Evolutionary conservation across 139 green algal species (phyloP), one percentile per base, ranked within the genome.

Genomic region (Picochlorum sp.): DNA sequence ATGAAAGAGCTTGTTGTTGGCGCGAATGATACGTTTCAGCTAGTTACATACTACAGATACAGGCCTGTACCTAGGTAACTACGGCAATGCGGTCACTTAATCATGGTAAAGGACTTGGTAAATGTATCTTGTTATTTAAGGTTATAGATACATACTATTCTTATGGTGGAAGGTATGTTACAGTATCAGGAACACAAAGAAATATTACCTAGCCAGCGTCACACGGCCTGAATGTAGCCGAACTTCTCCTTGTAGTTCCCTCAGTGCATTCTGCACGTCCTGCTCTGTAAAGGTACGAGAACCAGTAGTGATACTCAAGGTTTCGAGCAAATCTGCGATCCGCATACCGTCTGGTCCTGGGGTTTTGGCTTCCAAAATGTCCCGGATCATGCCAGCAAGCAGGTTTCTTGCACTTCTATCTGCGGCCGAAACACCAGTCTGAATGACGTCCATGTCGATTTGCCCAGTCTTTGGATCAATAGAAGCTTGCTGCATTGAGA

Each of bases 401-500:
- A 67, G 59, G 3, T 63, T 65, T 33, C 55, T 60, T 40, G 59
- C 58, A 14, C 41, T 69, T 5, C 76, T 56, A 30, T 79, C 73
- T 7, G 70, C 57, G 3, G 73, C 64, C 6, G 35, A 72, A 20
- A 80, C 58, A 20, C 73, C 67, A 3, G 65, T 64, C 29, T 67
- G 49, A 31, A 86, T 77, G 10, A 71, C 44, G 57, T 86, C 82
- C 77, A 89, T 85, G 68, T 87, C 80, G 53, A 89, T 82, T 45
- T 69, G 65, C 14, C 85, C 85, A 26, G 85, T 92, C 13, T 29
- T 64, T 9, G 82, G 81, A 59, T 94, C 85, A 7, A 77, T 84
- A 16, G 75, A 78, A 13, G 72, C 59, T 68, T 87, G 79, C 69
- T 89, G 83, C 81, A 94, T 75, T 16, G 84, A 82, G 37, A 81